Percentiles rank a stretch among this genome's conserved stretches.
Conservation (phyloP, 208 protist genomes). For the Leishmania arabica region DNA sequence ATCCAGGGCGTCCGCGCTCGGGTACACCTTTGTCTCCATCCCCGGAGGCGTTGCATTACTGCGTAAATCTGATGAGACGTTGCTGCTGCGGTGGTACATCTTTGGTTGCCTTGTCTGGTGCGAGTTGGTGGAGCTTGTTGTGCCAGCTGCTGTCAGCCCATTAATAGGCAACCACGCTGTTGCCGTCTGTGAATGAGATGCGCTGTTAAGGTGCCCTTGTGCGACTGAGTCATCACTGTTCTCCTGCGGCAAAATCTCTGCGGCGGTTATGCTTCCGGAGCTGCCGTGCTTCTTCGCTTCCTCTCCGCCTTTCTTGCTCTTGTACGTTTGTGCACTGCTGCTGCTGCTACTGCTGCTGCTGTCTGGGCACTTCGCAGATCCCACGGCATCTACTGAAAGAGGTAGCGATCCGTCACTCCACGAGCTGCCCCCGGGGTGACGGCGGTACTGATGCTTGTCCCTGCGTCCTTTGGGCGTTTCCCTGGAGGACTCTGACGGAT, state of each 20-base stretch:
- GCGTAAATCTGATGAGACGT: slow-evolving; percentile 13
- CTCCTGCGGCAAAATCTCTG: not conserved
- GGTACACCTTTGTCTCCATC: not conserved
- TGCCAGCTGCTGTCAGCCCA: not conserved
- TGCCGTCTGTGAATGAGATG: not conserved
- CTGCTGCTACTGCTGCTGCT: not conserved
- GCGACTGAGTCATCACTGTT: not conserved
- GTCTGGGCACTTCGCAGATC: not conserved
- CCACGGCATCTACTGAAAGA: not conserved
- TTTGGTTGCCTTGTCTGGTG: not conserved
- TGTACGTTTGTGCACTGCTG: not conserved
- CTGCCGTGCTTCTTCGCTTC: not conserved
- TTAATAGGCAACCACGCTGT: not conserved
- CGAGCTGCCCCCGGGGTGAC: not conserved
- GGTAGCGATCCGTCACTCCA: not conserved
- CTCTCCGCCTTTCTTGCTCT: not conserved
- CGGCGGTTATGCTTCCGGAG: not conserved
- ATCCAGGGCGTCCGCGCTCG: not conserved
- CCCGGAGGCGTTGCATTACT: not conserved
- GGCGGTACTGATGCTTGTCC: not conserved
- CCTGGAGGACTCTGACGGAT: not conserved
- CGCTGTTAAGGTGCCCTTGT: not conserved
- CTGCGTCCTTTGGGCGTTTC: not conserved
- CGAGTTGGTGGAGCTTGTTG: not conserved
- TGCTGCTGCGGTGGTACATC: not conserved